phyloP scores from a whole-genome alignment of 352 stramenopile genomes.

The Pythium plurisporium region DNA sequence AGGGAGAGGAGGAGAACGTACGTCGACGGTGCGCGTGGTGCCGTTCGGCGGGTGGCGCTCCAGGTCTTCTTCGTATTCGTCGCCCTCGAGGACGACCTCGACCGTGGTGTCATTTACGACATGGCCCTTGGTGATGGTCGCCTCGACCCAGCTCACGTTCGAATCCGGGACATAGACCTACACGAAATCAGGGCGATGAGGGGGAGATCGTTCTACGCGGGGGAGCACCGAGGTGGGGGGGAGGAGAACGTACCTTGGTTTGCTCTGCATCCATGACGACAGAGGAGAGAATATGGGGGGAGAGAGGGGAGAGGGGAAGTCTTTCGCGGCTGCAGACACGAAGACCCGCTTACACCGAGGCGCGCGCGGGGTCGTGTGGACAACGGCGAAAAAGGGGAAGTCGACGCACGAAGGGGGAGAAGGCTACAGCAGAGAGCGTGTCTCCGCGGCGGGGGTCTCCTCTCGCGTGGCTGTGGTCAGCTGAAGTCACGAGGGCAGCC shows the following conservation, averaged over 20 bases:
- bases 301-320: background rate
- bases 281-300: background rate
- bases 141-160: slow-evolving; percentile 78
- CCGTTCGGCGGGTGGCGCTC: slow-evolving; percentile 58
- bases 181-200: background rate
- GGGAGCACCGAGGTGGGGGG: background rate
- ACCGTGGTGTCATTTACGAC: slow-evolving; percentile 77
- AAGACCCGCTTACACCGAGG: slow-evolving; percentile 4
- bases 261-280: slow-evolving; percentile 29
- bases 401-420: background rate
- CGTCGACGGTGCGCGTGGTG: slow-evolving; percentile 43
- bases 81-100: slow-evolving; percentile 67
- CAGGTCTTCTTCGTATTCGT: slow-evolving; percentile 60
- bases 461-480: slow-evolving; percentile 12
- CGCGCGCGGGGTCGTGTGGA: slow-evolving; percentile 12
- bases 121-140: slow-evolving; percentile 77
- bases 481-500: slow-evolving; percentile 16
- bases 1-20: slow-evolving; percentile 20
- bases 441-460: background rate
- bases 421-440: background rate
- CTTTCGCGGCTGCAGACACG: slow-evolving; percentile 9
- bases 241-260: slow-evolving; percentile 20
- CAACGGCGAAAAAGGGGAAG: slow-evolving; percentile 30
- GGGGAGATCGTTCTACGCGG: background rate
- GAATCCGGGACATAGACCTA: slow-evolving; percentile 83